Evolutionary conservation across 108 stramenopile species (phyloP).

Genomic region (Pseudonitzschia pungens): DNA sequence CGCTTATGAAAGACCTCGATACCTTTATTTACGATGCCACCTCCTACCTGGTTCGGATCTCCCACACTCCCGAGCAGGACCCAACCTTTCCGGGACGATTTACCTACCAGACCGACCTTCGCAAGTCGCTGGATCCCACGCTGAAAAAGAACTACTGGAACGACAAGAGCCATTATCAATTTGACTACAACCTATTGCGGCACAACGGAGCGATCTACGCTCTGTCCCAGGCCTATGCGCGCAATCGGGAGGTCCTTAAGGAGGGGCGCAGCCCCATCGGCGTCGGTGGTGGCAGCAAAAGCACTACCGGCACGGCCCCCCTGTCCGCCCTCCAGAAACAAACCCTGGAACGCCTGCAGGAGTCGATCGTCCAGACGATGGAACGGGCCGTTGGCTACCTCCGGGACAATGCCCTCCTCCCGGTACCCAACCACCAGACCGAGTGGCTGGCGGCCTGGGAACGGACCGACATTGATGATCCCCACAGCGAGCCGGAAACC

Average conservation of each 20-base stretch:
- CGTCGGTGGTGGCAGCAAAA: background rate
- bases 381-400: conserved; percentile 19
- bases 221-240: conserved; percentile 19
- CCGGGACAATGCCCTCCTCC: conserved; percentile 19
- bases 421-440: conserved; percentile 14
- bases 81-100: conserved; percentile 24
- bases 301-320: background rate
- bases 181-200: conserved; percentile 33
- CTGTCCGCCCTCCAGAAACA: background rate
- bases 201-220: conserved; percentile 40
- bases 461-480: background rate
- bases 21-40: conserved; percentile 21
- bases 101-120: conserved; percentile 23
- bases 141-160: conserved; percentile 9
- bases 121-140: conserved; percentile 8
- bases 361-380: conserved; percentile 13
- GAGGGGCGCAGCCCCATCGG: too few species aligned
- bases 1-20: conserved; percentile 2
- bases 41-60: conserved; percentile 29
- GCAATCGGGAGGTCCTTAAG: background rate
- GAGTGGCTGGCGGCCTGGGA: conserved; percentile 31
- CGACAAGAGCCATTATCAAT: conserved; percentile 7
- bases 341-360: background rate
- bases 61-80: conserved; percentile 26
- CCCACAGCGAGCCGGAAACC: background rate